Evolutionary conservation across 805 yeast genomes (phyloP), one percentile per base, ranked within the genome.

Genomic region (Jamesozyma lodderae): DNA sequence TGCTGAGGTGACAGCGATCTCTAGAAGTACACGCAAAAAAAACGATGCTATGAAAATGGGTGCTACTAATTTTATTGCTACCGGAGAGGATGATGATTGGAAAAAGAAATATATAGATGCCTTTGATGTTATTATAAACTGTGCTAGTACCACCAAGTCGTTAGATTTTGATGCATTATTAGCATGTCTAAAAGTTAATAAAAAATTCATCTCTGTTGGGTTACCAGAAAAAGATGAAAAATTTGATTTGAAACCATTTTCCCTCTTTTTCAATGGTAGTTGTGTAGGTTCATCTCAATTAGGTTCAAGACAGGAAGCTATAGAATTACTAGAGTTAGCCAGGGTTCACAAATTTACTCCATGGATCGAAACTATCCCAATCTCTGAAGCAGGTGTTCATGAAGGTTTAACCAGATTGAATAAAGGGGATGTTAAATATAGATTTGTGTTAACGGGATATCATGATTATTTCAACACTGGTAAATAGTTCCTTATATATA

Each of bases 21-120:
- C 37, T 9, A 34, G 37, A 34, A 7, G 14, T 14, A 18, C 23
- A 6, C 9, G 10, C 6, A 34, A 34, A 19, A 34, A 34, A 20
- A 19, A 34, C 3, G 37, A 34, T 15, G 37, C 37, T 5, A 9
- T 34, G 6, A 34, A 34, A 13, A 34, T 34, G 37, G 37, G 37
- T 19, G 37, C 37, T 11, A 25, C 26, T 27, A n/a, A 34, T 27
- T 34, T 26, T n/a, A 31, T 34, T 17, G 37, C 37, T 14, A 34
- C 37, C 1, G 17, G 19, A 3, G 31, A 26, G 10, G 37, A 34
- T 10, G n/a, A 26, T 14, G 19, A 27, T 14, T 34, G 37, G 37
- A 11, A n/a, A 8, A 20, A n/a, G 9, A 13, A 26, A 5, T 34
- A 34, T 27, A 11, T 16, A 13, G 37, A 34, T 20, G 9, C 22